Conservation (phyloP, 345 rosid genomes). For the Salix arbutifolia region DNA sequence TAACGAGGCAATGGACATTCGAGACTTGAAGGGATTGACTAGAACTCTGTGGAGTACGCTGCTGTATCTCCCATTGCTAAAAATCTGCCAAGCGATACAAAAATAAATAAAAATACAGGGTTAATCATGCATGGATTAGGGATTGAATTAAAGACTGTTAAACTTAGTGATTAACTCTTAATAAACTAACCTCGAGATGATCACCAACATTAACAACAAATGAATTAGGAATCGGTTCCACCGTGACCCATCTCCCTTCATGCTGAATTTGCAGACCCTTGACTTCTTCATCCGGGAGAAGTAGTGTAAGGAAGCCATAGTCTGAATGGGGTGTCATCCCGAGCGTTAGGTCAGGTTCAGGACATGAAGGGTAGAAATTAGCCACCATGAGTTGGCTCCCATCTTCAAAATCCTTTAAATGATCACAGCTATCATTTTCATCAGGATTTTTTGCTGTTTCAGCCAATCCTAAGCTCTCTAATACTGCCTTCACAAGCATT, state of each 20-base stretch:
- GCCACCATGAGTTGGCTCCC: conserved; percentile 25
- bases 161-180: background rate
- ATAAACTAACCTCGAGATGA: conserved; percentile 38
- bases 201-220: conserved; percentile 38
- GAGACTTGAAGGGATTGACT: conserved; percentile 17
- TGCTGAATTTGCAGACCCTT: conserved; percentile 37
- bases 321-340: conserved; percentile 41
- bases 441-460: background rate
- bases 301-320: conserved; percentile 37
- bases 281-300: conserved; percentile 37
- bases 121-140: too few species aligned
- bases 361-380: conserved; percentile 39
- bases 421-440: background rate
- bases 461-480: conserved; percentile 30
- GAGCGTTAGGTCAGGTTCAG: conserved; percentile 35
- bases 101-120: background rate
- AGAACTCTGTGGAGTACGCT: conserved; percentile 41
- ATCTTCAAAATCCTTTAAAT: conserved; percentile 5
- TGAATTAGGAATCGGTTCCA: conserved; percentile 27
- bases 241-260: conserved; percentile 31
- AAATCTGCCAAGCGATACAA: conserved; percentile 18
- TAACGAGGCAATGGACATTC: conserved; percentile 38
- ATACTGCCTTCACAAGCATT: conserved; percentile 28
- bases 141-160: background rate
- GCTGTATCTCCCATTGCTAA: conserved; percentile 40